A percentile compares a stretch with the other conserved stretches of the same genome.
Conservation (phyloP, 2,329 filamentous ascomycete genomes). For the Alternaria sp. region DNA sequence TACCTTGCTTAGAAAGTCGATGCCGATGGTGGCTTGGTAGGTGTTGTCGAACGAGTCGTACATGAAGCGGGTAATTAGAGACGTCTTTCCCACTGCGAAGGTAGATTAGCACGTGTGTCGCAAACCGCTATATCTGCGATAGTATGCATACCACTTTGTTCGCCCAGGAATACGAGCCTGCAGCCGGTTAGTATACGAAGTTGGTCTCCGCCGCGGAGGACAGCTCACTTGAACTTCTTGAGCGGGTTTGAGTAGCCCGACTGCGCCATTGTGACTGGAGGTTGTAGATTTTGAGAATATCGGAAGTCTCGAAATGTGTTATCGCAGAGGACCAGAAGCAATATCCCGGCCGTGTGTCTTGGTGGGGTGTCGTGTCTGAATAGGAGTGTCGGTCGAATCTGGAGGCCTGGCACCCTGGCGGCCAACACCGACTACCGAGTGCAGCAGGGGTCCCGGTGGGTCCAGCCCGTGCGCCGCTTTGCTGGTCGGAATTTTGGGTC, state of each 20-base stretch:
- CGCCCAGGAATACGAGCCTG: constrained; percentile 95
- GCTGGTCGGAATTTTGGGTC: constrained; percentile 20
- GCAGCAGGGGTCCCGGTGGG: constrained; percentile 10
- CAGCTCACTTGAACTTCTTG: constrained; percentile 96
- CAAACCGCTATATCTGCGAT: neutral
- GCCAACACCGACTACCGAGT: constrained; percentile 19
- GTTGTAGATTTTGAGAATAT: neutral
- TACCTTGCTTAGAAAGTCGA: constrained; percentile 98
- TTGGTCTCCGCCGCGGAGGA: constrained; percentile 12
- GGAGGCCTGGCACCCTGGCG: constrained; percentile 22
- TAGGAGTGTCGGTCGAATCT: constrained; percentile 31
- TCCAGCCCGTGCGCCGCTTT: constrained; percentile 14
- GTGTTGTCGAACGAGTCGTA: constrained; percentile 99
- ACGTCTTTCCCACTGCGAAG: constrained; percentile 89
- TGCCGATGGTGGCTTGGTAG: constrained; percentile 99
- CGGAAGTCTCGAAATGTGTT: neutral
- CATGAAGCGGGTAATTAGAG: constrained; percentile 98
- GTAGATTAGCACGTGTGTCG: constrained; percentile 21
- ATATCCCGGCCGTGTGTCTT: constrained; percentile 7
- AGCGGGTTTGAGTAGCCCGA: constrained; percentile 92
- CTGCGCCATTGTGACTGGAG: constrained; percentile 73
- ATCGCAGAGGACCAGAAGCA: constrained; percentile 1
- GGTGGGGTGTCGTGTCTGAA: constrained; percentile 24
- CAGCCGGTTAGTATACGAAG: constrained; percentile 31
- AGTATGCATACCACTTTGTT: constrained; percentile 85